Evolutionary conservation across 768 basidiomycete species (phyloP).

Genomic region (Termitomyces sp.): DNA sequence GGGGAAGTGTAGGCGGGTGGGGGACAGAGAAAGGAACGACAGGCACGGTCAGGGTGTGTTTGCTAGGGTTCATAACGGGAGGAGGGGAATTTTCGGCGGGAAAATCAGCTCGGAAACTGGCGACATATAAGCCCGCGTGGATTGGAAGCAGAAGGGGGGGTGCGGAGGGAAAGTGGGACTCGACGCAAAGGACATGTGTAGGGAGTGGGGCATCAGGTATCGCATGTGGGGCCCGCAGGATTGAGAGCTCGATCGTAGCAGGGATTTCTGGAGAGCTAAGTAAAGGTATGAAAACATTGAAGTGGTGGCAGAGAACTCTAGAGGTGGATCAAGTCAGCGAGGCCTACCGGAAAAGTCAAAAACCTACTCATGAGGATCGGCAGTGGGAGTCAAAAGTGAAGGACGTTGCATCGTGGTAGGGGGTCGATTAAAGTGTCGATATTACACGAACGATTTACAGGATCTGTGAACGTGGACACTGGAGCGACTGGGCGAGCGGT

Average conservation of each 20-base stretch:
- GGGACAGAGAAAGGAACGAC: conserved; percentile 48
- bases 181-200: conserved; percentile 54
- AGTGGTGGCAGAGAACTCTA: conserved; percentile 43
- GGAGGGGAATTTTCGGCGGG: conserved; percentile 19
- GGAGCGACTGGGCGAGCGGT: not conserved
- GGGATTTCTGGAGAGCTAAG: conserved; percentile 26
- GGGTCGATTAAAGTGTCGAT: conserved; percentile 1
- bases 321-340: not conserved
- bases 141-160: conserved; percentile 50
- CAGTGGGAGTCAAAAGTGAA: conserved; percentile 26
- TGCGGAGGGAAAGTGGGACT: conserved; percentile 20
- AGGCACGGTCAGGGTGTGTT: conserved; percentile 41
- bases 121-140: conserved; percentile 41
- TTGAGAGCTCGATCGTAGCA: conserved; percentile 42
- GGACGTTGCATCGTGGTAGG: conserved; percentile 25
- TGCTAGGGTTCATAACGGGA: conserved; percentile 23
- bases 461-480: no score
- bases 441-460: not conserved
- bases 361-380: conserved; percentile 32
- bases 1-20: conserved; percentile 48
- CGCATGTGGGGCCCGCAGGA: conserved; percentile 24
- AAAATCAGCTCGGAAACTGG: conserved; percentile 32
- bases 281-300: conserved; percentile 29
- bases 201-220: conserved; percentile 38
- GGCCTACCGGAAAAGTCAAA: not conserved